Evolutionary conservation across 129 eudicot genomes (phyloP), one percentile per base, ranked within the genome.

Genomic region (Arctium lappa): DNA sequence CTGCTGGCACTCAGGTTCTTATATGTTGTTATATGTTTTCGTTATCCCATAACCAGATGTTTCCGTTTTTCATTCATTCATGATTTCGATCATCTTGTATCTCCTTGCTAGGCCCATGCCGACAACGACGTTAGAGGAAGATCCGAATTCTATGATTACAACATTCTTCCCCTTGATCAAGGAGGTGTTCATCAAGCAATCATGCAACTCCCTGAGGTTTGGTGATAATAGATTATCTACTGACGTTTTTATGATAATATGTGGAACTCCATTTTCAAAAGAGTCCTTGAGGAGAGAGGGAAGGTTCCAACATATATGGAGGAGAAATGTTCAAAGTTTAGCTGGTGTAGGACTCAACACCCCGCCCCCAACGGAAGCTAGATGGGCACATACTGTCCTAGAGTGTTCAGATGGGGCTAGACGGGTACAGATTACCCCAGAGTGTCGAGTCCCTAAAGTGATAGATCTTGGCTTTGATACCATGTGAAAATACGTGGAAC

Each of bases 191-290:
- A 91, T 84, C 99, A 89, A 68, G 91, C 98, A 46, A 95, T 95
- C 37, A 95, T 93, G 99, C 99, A 95, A 86, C 95, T 95, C 71
- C 98, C 97, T 12, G 99, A 95, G 99, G 99, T 95, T n/a, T 75
- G 88, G 72, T 84, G 44, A 40, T 74, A 40, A 53, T 69, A 9
- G 34, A 76, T 8, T 65, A 60, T 60, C 68, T 60, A 60, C 9
- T 5, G 0, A 13, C 46, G 16, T 72, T 72, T 73, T 33, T 62
- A 27, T 69, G 12, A 15, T 30, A 15, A 18, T 3, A 44, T 44
- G 22, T 53, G 65, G 7, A 53, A 53, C 65, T 7, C n/a, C 65
- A 53, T 13, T 53, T 15, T 7, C 7, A 4, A 53, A 53, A 53
- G 65, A 15, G 22, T 15, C 65, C 13, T 53, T 53, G 22, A 53